phyloP scores from a whole-genome alignment of 768 basidiomycete species.

The Russula brevipes region DNA sequence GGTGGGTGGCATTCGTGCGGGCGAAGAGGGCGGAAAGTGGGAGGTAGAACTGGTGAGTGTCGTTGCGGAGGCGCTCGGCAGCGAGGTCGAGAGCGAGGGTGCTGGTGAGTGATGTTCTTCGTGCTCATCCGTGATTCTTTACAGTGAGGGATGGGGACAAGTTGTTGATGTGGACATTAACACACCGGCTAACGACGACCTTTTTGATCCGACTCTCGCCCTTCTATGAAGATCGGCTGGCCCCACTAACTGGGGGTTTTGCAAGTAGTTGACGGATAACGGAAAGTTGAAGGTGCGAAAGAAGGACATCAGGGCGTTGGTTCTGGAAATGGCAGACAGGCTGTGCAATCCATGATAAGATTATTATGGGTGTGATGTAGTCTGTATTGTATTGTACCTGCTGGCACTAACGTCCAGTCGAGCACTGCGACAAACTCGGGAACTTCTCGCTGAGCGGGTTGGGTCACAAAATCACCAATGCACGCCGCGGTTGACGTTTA shows the following conservation, averaged over 20 bases:
- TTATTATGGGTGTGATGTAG: background rate
- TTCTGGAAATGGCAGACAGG: constrained; percentile 55
- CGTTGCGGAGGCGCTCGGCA: constrained; percentile 61
- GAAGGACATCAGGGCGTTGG: constrained; percentile 35
- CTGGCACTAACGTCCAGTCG: no score
- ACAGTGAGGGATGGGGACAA: background rate
- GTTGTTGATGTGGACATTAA: constrained; percentile 26
- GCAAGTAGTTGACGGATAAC: constrained; percentile 47
- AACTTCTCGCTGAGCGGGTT: no score
- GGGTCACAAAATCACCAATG: no score
- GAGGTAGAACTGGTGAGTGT: no score
- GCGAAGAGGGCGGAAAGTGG: no score
- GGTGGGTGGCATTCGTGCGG: constrained; percentile 32
- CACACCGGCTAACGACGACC: constrained; percentile 55
- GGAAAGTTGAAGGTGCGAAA: constrained; percentile 46
- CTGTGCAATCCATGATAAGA: constrained; percentile 30
- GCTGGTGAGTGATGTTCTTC: constrained; percentile 50
- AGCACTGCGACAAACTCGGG: no score
- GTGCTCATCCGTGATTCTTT: background rate
- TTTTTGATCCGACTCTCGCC: constrained; percentile 56
- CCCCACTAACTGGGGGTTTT: constrained; percentile 40
- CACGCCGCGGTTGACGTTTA: no score
- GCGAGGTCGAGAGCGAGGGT: constrained; percentile 71
- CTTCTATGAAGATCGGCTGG: no score
- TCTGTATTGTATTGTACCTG: no score